Evolutionary conservation across 352 stramenopile species (phyloP).

Genomic region (Phytophthora sansomeana): DNA sequence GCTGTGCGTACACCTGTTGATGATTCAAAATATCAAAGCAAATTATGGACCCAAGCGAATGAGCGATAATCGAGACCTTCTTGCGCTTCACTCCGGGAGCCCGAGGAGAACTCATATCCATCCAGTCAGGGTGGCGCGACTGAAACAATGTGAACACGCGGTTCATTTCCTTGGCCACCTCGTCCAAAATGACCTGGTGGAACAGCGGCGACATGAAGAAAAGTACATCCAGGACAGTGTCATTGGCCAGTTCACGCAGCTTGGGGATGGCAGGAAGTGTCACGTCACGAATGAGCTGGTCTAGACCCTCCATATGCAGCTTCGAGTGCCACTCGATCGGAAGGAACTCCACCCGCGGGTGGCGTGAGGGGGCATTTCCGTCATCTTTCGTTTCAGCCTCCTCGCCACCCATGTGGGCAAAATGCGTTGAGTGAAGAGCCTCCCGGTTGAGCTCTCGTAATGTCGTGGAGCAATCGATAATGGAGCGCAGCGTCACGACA

Average conservation of each 20-base stretch:
- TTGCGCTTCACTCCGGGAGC: conserved; percentile 40
- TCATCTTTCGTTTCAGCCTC: conserved; percentile 21
- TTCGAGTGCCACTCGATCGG: conserved; percentile 91
- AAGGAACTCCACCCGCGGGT: conserved; percentile 74
- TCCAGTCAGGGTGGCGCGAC: conserved; percentile 64
- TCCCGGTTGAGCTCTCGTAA: conserved; percentile 74
- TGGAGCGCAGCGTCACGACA: conserved; percentile 81
- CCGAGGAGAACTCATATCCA: conserved; percentile 17
- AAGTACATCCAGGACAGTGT: conserved; percentile 92
- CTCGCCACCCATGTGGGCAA: conserved; percentile 51
- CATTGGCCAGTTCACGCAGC: conserved; percentile 93
- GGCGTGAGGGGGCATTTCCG: conserved; percentile 8
- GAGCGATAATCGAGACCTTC: conserved; percentile 89
- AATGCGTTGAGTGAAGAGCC: conserved; percentile 71
- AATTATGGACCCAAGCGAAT: conserved; percentile 93
- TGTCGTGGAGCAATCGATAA: conserved; percentile 83
- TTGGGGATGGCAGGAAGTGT: conserved; percentile 91
- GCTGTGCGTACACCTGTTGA: conserved; percentile 58
- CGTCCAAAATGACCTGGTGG: conserved; percentile 92
- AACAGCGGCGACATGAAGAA: conserved; percentile 95
- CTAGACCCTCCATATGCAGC: conserved; percentile 79
- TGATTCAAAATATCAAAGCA: conserved; percentile 92
- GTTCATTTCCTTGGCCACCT: conserved; percentile 94
- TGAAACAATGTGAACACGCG: conserved; percentile 84
- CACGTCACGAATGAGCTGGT: conserved; percentile 75